Base-by-base conservation (phyloP, 768 basidiomycete species). In the Termitomyces eurrhizus region DNA sequence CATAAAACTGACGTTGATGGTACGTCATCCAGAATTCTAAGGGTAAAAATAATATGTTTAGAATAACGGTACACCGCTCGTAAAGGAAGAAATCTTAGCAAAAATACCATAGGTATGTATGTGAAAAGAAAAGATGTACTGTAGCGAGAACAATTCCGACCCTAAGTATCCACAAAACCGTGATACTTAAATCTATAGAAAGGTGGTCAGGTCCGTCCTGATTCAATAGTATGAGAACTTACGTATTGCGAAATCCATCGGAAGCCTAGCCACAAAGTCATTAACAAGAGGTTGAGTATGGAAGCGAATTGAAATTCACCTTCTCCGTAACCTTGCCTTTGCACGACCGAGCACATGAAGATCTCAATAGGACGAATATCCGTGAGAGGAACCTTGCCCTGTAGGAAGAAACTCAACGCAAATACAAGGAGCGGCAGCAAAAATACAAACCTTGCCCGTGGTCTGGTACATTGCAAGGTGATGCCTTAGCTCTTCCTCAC, bases 321-420 rank as follows among this genome's bases (percentile, higher is more conserved):
- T 79, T 98, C 96, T 62, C 95, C 96, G 73, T 99, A 98, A 53
- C 96, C 96, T 75, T 97, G 95, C 74, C 96, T 84, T 83, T 96
- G 94, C 58, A 99, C 97, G 59, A 99, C 97, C 14, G 97, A 98
- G 80, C 95, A 98, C 97, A 99, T 99, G 87, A 98, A 99, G 67
- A 98, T 84, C 73, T 99, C 97, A 74, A 99, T 98, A 18, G 97
- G 97, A 62, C 97, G 87, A 67, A 98, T 98, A 74, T 98, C 96
- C 67, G 81, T 91, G 70, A 99, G 85, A 62, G 95, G 96, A 42
- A 97, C 92, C 75, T 98, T 98, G 73, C 97, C 97, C 95, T 97
- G 66, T 8, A 26, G n/a, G 33, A 29, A 16, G n/a, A 37, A 44
- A 44, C n/a, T 44, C 4, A 44, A n/a, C n/a, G n/a, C n/a, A 11